Evolutionary conservation across 805 yeast species (phyloP).

Genomic region (Pichia deserticola): DNA sequence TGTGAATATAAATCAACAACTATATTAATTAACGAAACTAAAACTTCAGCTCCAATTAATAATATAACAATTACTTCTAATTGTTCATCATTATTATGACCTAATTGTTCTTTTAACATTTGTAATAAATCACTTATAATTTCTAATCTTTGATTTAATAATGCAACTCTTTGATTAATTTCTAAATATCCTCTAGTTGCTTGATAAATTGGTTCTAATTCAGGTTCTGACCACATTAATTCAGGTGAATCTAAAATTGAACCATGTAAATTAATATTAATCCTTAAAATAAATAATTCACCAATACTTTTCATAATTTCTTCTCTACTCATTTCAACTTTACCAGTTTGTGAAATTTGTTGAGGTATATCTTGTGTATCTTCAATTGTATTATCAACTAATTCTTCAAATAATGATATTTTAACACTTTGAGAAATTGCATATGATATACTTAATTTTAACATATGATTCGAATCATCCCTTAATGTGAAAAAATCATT

Average conservation of each 20-base stretch:
- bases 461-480: conserved; percentile 86
- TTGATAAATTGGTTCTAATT: conserved; percentile 93
- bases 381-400: conserved; percentile 93
- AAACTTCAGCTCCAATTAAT: conserved; percentile 84
- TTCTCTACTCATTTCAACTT: conserved; percentile 87
- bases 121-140: conserved; percentile 89
- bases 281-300: conserved; percentile 81
- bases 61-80: conserved; percentile 86
- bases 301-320: conserved; percentile 98
- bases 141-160: conserved; percentile 85
- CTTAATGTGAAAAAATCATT: conserved; percentile 91
- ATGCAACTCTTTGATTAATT: conserved; percentile 86
- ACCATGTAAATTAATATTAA: conserved; percentile 76
- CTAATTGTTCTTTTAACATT: conserved; percentile 94
- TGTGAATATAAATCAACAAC: conserved; percentile 32
- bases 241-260: conserved; percentile 94
- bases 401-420: conserved; percentile 89
- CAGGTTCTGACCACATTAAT: conserved; percentile 98
- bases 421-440: conserved; percentile 95
- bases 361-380: conserved; percentile 97
- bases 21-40: conserved; percentile 80
- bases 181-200: conserved; percentile 95
- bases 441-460: conserved; percentile 87
- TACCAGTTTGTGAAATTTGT: conserved; percentile 90
- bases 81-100: conserved; percentile 90